A percentile compares a stretch with the other conserved stretches of the same genome.
Evolutionary conservation across 257 asterid genomes (phyloP).

Genomic region (Gentiana dahurica): DNA sequence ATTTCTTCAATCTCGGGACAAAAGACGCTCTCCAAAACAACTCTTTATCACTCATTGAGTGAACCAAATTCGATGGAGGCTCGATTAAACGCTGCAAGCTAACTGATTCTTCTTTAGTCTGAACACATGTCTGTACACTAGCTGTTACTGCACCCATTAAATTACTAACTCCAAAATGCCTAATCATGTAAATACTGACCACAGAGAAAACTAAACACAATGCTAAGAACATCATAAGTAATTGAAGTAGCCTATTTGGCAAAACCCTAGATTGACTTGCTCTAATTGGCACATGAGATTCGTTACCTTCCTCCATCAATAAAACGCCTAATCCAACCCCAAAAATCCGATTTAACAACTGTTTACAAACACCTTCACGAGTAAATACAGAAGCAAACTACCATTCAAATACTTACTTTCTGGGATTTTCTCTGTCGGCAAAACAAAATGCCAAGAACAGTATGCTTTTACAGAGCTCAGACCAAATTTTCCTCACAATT

Average conservation of each 20-base stretch:
- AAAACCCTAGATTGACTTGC: conserved; percentile 23
- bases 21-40: conserved; percentile 37
- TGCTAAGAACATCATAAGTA: conserved; percentile 23
- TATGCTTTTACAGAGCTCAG: too few species aligned
- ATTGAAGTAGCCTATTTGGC: conserved; percentile 23
- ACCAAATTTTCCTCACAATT: too few species aligned
- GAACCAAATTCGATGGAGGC: conserved; percentile 32
- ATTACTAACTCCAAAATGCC: conserved; percentile 21
- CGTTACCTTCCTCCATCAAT: conserved; percentile 16
- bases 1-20: conserved; percentile 27
- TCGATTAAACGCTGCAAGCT: conserved; percentile 24
- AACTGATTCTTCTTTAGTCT: conserved; percentile 9
- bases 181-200: conserved; percentile 26
- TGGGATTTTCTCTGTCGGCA: too few species aligned
- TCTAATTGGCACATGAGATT: conserved; percentile 12
- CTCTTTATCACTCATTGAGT: conserved; percentile 30
- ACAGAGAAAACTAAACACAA: conserved; percentile 27
- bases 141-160: conserved; percentile 14
- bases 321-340: not conserved
- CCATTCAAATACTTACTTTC: too few species aligned
- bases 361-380: too few species aligned
- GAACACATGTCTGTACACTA: conserved; percentile 22
- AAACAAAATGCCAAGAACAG: too few species aligned
- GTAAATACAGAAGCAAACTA: too few species aligned
- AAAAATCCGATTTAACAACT: too few species aligned